Evolutionary conservation across 2,329 filamentous ascomycete species (phyloP).

Genomic region (Sphaceloma murrayae): DNA sequence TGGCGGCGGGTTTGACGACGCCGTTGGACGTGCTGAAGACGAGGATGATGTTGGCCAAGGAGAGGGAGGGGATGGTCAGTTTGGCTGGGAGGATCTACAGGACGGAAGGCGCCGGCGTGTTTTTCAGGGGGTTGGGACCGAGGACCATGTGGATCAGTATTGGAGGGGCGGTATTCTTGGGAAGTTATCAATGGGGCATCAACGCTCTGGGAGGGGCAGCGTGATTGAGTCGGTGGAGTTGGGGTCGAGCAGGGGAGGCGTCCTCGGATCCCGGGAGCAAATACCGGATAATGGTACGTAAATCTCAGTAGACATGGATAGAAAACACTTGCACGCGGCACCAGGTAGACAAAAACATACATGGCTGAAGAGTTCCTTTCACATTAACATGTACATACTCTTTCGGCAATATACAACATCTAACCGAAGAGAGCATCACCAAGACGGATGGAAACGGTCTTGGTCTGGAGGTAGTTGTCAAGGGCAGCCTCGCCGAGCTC

Average conservation of each 20-base stretch:
- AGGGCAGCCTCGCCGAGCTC: conserved; percentile 43
- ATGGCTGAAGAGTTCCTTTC: conserved; percentile 8
- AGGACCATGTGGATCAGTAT: conserved; percentile 90
- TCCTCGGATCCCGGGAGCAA: too few relatives aligned
- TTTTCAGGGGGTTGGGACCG: conserved; percentile 70
- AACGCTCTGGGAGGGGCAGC: conserved; percentile 50
- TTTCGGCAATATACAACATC: conserved; percentile 1
- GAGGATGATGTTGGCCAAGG: conserved; percentile 78
- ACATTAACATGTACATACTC: conserved; percentile 9
- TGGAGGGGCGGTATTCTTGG: conserved; percentile 88
- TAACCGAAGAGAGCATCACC: conserved; percentile 44
- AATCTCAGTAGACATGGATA: too few relatives aligned
- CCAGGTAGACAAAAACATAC: too few relatives aligned
- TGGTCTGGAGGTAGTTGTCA: conserved; percentile 37
- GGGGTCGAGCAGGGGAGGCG: too few relatives aligned
- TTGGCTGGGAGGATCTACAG: conserved; percentile 57
- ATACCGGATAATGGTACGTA: too few relatives aligned
- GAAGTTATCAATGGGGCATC: conserved; percentile 81
- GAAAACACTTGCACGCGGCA: too few relatives aligned
- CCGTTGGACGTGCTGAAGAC: conserved; percentile 96
- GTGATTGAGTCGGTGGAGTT: too few relatives aligned
- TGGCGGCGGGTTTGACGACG: conserved; percentile 82
- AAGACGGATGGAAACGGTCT: conserved; percentile 37
- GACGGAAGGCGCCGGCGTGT: conserved; percentile 55
- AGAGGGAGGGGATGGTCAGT: conserved; percentile 49